Evolutionary conservation across 768 basidiomycete species (phyloP), one percentile per base, ranked within the genome.

Genomic region (Boletellus sp.): DNA sequence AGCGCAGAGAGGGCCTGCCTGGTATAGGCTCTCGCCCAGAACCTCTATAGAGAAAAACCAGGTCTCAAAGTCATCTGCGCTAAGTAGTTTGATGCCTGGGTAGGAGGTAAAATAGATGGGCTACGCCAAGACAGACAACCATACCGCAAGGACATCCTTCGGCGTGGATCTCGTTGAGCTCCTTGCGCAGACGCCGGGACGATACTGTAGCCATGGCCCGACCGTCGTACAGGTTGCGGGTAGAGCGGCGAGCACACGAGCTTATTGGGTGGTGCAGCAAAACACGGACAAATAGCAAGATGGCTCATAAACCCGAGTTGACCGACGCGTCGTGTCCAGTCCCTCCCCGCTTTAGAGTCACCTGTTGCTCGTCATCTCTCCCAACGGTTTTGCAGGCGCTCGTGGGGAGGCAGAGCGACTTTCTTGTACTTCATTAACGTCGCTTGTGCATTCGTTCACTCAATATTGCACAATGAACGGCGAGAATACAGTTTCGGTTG

Each of bases 11-110:
- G 43, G 70, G 47, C 62, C 15, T 59, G 85, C 91, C 73, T 81
- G 64, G 71, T 90, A 94, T 54, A 86, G 64, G 37, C 84, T 87
- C 48, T 94, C 87, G 20, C 92, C 92, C 74, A 91, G 78, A 45
- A 93, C 85, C 65, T 90, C 82, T 61, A 94, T 81, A 3, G 83
- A 78, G 62, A 94, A 82, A 59, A 75, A 67, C 91, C 91, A 94
- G 24, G 77, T 83, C 55, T 77, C 69, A 58, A 91, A 84, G 70
- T 92, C 83, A 46, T 91, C 87, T 4, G 90, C 88, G 46, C 78
- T 76, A 36, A 88, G 60, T 22, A 93, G 76, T 49, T 72, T 78
- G 58, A 93, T 90, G 33, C 91, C 90, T 87, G 60, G 0, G 17
- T 28, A 13, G 15, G 26, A 16, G n/a, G 53, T 52, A 20, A 57